Base-by-base conservation (phyloP, 192 early-diverging fungal species). In the Spizellomyces punctatus region DNA sequence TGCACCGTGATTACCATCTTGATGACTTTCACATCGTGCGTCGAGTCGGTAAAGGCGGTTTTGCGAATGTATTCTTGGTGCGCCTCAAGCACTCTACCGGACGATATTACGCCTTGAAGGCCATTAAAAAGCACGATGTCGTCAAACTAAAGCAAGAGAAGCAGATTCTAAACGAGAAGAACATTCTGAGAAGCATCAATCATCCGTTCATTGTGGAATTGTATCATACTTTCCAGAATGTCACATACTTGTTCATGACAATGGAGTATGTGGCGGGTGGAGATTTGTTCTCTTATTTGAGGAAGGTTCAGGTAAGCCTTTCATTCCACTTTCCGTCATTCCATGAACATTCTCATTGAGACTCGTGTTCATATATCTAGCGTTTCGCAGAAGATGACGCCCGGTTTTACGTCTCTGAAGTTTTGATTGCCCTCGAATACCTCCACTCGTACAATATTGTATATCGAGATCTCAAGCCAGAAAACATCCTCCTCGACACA, bases 401-500 rank as follows among this genome's bases (percentile, higher is more conserved):
- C 36, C 87, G 85, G 62, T 91, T 93, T 70, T 93, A 93, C 75
- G 85, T 88, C 4, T 89, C 86, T 21, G 90, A 93, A 67, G 89
- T 93, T 0, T 69, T 91, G 3, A 69, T 91, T 46, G 91, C 91
- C 0, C 80, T 93, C n/a, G 90, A 91, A 64, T 92, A 93, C 69
- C 82, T 93, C 14, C 92, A 93, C 74, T 84, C 86, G 0, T 83
- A 92, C 64, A 81, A 89, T 63, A 83, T 91, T 16, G 86, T 93
- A 10, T 93, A 93, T 71, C 88, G 92, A 45, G 92, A 93, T 69
- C 84, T 93, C 58, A 93, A 93, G 64, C 92, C 92, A 7, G 92
- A 87, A 77, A 99, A 99, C 78, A 95, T 99, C 59, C 85, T 99
- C 16, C 80, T 99, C 41, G 96, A 98, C 84, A 92, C 92, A 72